Percentiles rank a stretch among this genome's conserved stretches.
Evolutionary conservation across 257 asterid genomes (phyloP).

Genomic region (Jacaranda copaia): DNA sequence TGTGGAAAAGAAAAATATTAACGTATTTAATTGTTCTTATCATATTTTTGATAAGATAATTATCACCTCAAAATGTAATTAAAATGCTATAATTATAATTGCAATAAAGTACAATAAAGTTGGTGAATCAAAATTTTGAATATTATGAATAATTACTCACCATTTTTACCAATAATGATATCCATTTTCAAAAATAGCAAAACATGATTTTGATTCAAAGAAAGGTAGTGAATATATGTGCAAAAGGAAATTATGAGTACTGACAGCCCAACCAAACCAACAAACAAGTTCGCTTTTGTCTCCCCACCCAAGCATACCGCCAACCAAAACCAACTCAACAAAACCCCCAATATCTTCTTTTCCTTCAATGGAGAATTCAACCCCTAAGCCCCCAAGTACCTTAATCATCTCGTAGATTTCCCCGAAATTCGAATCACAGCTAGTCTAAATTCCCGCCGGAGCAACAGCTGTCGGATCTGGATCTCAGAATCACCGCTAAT

Average conservation of each 20-base stretch:
- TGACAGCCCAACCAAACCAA: slow-evolving; percentile 45
- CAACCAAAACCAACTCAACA: slow-evolving; percentile 51
- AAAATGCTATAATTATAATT: not conserved
- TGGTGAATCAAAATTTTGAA: not conserved
- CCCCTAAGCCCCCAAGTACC: slow-evolving; percentile 16
- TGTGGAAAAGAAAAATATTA: too few relatives aligned
- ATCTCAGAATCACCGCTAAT: slow-evolving; percentile 29
- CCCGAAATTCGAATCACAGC: slow-evolving; percentile 32
- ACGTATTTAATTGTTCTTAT: too few relatives aligned
- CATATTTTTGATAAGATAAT: too few relatives aligned
- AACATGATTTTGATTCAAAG: not conserved
- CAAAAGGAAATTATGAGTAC: not conserved
- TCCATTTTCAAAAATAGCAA: slow-evolving; percentile 13
- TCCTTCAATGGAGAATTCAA: slow-evolving; percentile 47
- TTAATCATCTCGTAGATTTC: slow-evolving; percentile 8
- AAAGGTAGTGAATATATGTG: too few relatives aligned
- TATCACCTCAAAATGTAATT: too few relatives aligned
- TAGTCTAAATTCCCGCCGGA: slow-evolving; percentile 35
- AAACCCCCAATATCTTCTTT: slow-evolving; percentile 40
- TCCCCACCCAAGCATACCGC: slow-evolving; percentile 42
- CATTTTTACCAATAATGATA: slow-evolving; percentile 27
- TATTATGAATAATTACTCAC: not conserved
- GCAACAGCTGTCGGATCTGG: slow-evolving; percentile 49
- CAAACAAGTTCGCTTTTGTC: slow-evolving; percentile 36
- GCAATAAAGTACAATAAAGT: not conserved